These are phyloP conservation scores for Gaertneriomyces semiglobifer DNA, from an alignment of 192 early-diverging fungal genomes.

Conservation along the genomic window DNA sequence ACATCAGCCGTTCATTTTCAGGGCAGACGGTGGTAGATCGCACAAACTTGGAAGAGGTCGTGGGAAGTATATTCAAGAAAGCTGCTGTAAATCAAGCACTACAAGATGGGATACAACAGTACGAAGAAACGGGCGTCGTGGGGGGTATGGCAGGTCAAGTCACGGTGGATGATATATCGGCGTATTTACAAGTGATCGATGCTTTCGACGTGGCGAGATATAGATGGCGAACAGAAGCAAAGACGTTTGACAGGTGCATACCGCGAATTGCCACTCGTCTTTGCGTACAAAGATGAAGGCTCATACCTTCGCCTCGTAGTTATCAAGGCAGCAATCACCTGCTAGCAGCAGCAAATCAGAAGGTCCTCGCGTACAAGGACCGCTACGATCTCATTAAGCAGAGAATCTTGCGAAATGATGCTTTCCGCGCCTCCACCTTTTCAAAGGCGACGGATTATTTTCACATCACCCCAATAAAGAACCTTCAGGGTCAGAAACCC, in stretches of 20 bases:
- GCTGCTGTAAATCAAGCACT: slow-evolving; percentile 20
- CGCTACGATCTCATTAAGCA: slow-evolving; percentile 78
- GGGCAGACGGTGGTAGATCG: slow-evolving; percentile 36
- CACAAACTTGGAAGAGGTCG: slow-evolving; percentile 47
- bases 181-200: slow-evolving; percentile 64
- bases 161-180: slow-evolving; percentile 38
- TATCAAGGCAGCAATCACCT: slow-evolving; percentile 30
- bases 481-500: slow-evolving; percentile 67
- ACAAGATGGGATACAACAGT: background rate
- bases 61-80: slow-evolving; percentile 47
- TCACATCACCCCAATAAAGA: slow-evolving; percentile 75
- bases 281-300: background rate
- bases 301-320: slow-evolving; percentile 2
- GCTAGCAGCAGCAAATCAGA: slow-evolving; percentile 60
- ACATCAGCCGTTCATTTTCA: slow-evolving; percentile 1
- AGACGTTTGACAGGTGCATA: slow-evolving; percentile 56
- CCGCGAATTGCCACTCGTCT: background rate
- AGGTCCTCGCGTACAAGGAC: slow-evolving; percentile 67
- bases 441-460: slow-evolving; percentile 36
- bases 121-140: slow-evolving; percentile 6
- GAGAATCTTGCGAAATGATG: slow-evolving; percentile 73
- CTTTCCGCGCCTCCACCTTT: slow-evolving; percentile 68
- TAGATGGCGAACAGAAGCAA: slow-evolving; percentile 62
- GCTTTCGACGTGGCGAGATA: slow-evolving; percentile 73
- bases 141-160: slow-evolving; percentile 29